Percentiles rank a stretch among this genome's conserved stretches.
These are phyloP conservation scores for Fraxinus americana DNA, from an alignment of 257 asterid genomes.

Conservation along the genomic window DNA sequence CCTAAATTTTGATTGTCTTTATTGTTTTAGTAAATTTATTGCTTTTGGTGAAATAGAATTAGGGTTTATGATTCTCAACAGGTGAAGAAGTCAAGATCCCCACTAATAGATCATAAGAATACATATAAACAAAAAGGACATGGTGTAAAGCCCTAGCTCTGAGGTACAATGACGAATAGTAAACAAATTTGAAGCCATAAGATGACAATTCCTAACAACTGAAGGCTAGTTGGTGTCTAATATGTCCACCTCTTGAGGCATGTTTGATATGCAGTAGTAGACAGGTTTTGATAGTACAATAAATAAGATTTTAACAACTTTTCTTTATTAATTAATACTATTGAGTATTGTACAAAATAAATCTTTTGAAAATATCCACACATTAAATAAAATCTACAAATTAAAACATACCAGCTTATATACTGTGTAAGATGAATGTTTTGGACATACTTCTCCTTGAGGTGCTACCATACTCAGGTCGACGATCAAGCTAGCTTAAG, in stretches of 20 bases:
- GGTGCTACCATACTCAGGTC: background rate
- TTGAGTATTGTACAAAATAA: background rate
- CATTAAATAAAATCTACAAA: too few species aligned
- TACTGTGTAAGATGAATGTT: background rate
- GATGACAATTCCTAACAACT: background rate
- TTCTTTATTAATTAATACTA: too few species aligned
- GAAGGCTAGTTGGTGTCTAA: background rate
- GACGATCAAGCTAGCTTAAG: slow-evolving; percentile 23
- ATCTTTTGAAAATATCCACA: background rate
- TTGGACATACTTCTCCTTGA: background rate
- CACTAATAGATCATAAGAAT: background rate
- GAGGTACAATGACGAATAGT: background rate
- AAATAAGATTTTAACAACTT: too few species aligned
- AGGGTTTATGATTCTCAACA: too few species aligned
- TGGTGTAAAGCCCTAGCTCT: too few species aligned
- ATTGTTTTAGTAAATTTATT: too few species aligned
- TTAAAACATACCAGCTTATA: background rate
- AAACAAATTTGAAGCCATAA: background rate
- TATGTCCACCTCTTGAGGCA: background rate
- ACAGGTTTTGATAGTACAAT: background rate
- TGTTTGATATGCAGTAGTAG: background rate
- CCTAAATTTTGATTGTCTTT: too few species aligned
- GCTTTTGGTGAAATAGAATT: too few species aligned
- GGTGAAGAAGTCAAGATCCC: too few species aligned
- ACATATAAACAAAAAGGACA: background rate